Evolutionary conservation across 1,284 basidiomycete species (phyloP), one percentile per base, ranked within the genome.

Genomic region (Ceratorhiza oryzae-sativae): DNA sequence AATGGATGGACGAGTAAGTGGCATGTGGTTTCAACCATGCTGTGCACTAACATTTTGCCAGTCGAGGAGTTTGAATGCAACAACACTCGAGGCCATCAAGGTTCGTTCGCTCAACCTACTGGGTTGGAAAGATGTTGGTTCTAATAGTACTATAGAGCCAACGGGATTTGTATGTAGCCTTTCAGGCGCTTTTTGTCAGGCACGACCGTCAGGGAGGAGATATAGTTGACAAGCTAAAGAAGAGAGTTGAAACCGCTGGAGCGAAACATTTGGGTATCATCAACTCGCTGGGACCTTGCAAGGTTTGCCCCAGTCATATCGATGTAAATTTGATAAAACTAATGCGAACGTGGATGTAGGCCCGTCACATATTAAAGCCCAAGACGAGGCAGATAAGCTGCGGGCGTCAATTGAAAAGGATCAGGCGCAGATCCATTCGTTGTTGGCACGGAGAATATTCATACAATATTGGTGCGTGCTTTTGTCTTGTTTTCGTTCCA

Each of bases 91-190:
- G 77, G 83, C 87, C 27, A 78, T 93, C 73, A 93, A 93, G 86
- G 91, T 90, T 72, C 76, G 78, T 62, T 39, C 2, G 2, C 23
- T 39, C 73, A 6, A 6, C 30, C 8, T 0, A 20, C 73, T 3
- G 25, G 65, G n/a, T n/a, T n/a, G n/a, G n/a, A n/a, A n/a, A n/a
- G n/a, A n/a, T n/a, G n/a, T n/a, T n/a, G n/a, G n/a, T n/a, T n/a
- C n/a, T n/a, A n/a, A n/a, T n/a, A n/a, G n/a, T n/a, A n/a, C n/a
- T n/a, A n/a, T n/a, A 94, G 88, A 82, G 82, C 60, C 94, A 97
- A 79, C 88, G 95, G 48, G 95, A 98, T 78, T 83, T 97, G 3
- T 96, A 95, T 79, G 83, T 93, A 49, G 89, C 93, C 8, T 90
- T 91, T 79, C 87, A 92, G 23, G 94, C 95, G 76, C 84, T 97